Percentiles rank a stretch among this genome's conserved stretches.
Conservation (phyloP, 73 alveolate genomes). For the Paramecium caudatum region DNA sequence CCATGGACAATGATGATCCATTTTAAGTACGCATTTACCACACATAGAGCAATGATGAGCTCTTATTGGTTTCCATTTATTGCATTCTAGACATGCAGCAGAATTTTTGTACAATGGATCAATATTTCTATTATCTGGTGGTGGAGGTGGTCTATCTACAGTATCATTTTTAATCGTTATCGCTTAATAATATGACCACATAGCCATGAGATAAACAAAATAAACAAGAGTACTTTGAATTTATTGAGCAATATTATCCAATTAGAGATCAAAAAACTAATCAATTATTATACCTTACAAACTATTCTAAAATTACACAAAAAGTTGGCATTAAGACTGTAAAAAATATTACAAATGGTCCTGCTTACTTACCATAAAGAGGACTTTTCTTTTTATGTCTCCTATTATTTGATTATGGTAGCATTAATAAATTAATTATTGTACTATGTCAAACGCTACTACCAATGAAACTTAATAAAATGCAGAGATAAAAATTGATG, state of each 20-base stretch:
- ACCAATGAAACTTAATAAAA: too few species aligned
- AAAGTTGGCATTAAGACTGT: constrained; percentile 74
- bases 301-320: constrained; percentile 74
- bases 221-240: not conserved
- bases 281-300: constrained; percentile 16
- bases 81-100: constrained; percentile 77
- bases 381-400: constrained; percentile 24
- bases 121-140: constrained; percentile 63
- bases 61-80: constrained; percentile 86
- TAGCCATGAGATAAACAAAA: constrained; percentile 47
- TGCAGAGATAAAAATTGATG: not conserved
- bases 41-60: constrained; percentile 90
- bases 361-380: not conserved
- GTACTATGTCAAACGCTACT: not conserved
- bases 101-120: constrained; percentile 72
- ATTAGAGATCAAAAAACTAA: constrained; percentile 49
- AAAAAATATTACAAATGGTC: constrained; percentile 59
- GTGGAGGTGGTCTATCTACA: constrained; percentile 67
- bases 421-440: not conserved
- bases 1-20: constrained; percentile 97
- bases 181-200: constrained; percentile 71
- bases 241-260: constrained; percentile 48
- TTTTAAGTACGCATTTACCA: constrained; percentile 79
- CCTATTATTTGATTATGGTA: not conserved
- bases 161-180: constrained; percentile 67